Conservation (phyloP, 345 rosid species). For the Geranium rotundifolium region DNA sequence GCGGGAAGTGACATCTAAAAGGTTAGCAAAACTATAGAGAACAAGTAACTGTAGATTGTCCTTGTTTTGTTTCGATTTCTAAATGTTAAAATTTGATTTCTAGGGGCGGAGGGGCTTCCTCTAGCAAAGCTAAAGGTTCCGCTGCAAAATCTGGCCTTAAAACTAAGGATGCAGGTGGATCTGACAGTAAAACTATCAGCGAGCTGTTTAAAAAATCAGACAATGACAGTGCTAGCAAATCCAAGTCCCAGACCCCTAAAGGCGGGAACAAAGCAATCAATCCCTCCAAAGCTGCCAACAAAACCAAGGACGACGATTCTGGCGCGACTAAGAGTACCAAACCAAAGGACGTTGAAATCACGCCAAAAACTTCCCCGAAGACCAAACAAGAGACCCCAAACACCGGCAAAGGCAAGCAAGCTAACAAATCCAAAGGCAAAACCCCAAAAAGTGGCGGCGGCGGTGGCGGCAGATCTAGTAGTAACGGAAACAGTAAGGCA, state of each 20-base stretch:
- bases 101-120: conserved; percentile 56
- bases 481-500: neutral
- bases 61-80: neutral
- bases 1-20: conserved; percentile 28
- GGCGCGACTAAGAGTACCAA: neutral
- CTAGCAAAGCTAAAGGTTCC: conserved; percentile 42
- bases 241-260: too few species aligned
- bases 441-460: neutral
- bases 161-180: conserved; percentile 7
- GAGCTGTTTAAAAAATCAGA: conserved; percentile 5
- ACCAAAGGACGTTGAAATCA: neutral
- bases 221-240: conserved; percentile 8
- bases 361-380: neutral
- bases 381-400: neutral
- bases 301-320: neutral
- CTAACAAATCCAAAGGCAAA: neutral
- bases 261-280: neutral
- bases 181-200: conserved; percentile 18
- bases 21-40: conserved; percentile 27
- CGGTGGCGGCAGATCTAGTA: neutral
- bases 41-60: neutral
- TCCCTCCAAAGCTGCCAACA: neutral
- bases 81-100: conserved; percentile 6
- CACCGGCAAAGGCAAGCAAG: neutral
- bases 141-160: conserved; percentile 23